These are phyloP conservation scores for Oemleria cerasiformis DNA, from an alignment of 306 rosid species.

Conservation along the genomic window DNA sequence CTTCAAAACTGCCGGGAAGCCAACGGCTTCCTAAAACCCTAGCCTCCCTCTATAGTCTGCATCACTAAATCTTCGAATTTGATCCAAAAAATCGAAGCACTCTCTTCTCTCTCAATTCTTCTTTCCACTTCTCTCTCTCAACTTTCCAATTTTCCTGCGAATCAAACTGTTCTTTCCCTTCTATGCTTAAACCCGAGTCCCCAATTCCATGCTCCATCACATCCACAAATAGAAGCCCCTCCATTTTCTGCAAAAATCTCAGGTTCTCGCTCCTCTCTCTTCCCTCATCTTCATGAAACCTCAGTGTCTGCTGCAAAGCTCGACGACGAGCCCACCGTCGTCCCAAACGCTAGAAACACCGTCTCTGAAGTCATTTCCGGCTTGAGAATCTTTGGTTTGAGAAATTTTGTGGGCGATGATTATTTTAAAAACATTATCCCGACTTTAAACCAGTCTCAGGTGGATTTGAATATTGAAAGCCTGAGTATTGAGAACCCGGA, in stretches of 20 bases:
- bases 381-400: constrained; percentile 36
- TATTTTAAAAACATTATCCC: constrained; percentile 21
- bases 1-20: constrained; percentile 42
- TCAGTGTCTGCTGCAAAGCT: constrained; percentile 30
- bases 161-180: background rate
- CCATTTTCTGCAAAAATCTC: constrained; percentile 17
- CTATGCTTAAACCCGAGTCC: constrained; percentile 12
- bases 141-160: background rate
- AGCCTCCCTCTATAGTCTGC: background rate
- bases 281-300: constrained; percentile 31
- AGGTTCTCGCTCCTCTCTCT: constrained; percentile 19
- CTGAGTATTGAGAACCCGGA: constrained; percentile 37
- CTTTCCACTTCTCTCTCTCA: background rate
- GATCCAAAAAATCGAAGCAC: background rate
- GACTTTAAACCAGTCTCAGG: constrained; percentile 33
- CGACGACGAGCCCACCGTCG: constrained; percentile 22
- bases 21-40: constrained; percentile 30
- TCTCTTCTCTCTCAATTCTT: background rate
- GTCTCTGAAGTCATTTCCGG: constrained; percentile 36
- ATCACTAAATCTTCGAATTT: constrained; percentile 1
- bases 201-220: constrained; percentile 43
- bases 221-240: constrained; percentile 26
- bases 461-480: constrained; percentile 32
- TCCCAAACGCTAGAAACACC: constrained; percentile 11
- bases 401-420: constrained; percentile 22